Percentiles rank a stretch among this genome's conserved stretches.
These are phyloP conservation scores for Setomelanomma holmii DNA, from an alignment of 2,329 filamentous ascomycete species.

Conservation along the genomic window DNA sequence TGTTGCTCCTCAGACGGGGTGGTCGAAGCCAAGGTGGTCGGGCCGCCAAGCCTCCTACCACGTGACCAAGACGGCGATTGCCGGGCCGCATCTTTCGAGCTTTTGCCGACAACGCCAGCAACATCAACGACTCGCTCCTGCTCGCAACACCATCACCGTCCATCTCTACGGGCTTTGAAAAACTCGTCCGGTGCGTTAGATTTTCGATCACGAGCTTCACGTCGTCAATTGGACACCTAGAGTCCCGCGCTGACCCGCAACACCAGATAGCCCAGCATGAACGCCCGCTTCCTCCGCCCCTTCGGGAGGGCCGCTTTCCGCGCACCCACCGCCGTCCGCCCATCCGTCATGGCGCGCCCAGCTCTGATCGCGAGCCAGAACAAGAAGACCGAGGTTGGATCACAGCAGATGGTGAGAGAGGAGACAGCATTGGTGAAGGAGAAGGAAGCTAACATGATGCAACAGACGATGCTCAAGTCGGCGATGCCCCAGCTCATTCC, in stretches of 20 bases:
- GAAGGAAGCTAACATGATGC: constrained; percentile 20
- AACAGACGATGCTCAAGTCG: constrained; percentile 49
- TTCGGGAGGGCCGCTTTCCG: constrained; percentile 50
- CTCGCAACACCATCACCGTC: constrained; percentile 42
- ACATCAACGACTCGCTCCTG: constrained; percentile 31
- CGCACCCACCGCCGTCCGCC: constrained; percentile 45
- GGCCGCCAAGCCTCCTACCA: constrained; percentile 24
- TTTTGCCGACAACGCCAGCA: constrained; percentile 38
- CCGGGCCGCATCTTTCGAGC: constrained; percentile 32
- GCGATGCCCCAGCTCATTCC: constrained; percentile 55
- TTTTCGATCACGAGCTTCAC: constrained; percentile 16
- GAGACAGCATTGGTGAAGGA: neutral
- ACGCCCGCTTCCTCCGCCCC: constrained; percentile 52
- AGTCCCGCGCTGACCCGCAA: constrained; percentile 40
- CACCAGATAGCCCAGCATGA: constrained; percentile 48
- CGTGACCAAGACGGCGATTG: constrained; percentile 30
- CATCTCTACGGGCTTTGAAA: constrained; percentile 43
- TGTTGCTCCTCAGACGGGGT: too few relatives aligned
- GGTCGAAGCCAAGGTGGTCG: too few relatives aligned
- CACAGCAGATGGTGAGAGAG: constrained; percentile 43
- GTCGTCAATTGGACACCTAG: constrained; percentile 34
- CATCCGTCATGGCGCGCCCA: constrained; percentile 45
- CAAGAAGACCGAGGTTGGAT: constrained; percentile 44
- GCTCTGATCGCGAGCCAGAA: constrained; percentile 43
- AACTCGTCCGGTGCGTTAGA: constrained; percentile 41